Evolutionary conservation across 164 flowering plant species (phyloP), one percentile per base, ranked within the genome.

Genomic region (Protea cynaroides): DNA sequence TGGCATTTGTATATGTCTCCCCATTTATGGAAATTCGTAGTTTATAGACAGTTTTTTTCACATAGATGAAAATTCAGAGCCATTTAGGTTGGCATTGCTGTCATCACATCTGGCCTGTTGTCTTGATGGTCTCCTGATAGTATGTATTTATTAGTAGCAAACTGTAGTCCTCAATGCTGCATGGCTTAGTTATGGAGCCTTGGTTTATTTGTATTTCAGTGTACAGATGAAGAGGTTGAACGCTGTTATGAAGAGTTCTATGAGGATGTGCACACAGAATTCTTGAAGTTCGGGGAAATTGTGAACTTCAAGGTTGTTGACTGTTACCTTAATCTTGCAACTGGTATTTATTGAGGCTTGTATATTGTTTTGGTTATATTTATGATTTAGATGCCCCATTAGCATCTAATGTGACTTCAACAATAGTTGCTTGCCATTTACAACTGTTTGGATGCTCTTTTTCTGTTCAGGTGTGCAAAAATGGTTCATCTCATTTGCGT

Each of bases 231-330:
- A 78, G 97, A 94, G 81, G 82, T 89, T 72, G 97, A 87, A 62
- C 78, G 81, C 19, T 74, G 78, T 66, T 94, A 78, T 65, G 99
- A 94, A 78, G 97, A 91, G 68, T 94, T 91, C 68, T 94, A 94
- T 73, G 99, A 94, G 67, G 99, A 94, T 79, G 97, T 91, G 10
- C 99, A 91, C 72, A 91, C 99, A 23, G 96, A 94, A 73, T 94
- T 94, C 69, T 74, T 89, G 78, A 94, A 94, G 83, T 94, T 76
- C 74, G 99, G 99, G 38, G 96, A 91, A 76, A 78, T 91, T 75
- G 79, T 91, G 64, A 94, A 94, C 80, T 94, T 94, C 75, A 91
- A 94, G 99, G 99, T 94, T 57, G 53, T 63, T 57, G 44, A 59
- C 44, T 55, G 54, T 38, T 40, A 19, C 19, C 56, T 56, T 40